Evolutionary conservation across 2,329 filamentous ascomycete species (phyloP).

Genomic region (Samsoniella hepiali): DNA sequence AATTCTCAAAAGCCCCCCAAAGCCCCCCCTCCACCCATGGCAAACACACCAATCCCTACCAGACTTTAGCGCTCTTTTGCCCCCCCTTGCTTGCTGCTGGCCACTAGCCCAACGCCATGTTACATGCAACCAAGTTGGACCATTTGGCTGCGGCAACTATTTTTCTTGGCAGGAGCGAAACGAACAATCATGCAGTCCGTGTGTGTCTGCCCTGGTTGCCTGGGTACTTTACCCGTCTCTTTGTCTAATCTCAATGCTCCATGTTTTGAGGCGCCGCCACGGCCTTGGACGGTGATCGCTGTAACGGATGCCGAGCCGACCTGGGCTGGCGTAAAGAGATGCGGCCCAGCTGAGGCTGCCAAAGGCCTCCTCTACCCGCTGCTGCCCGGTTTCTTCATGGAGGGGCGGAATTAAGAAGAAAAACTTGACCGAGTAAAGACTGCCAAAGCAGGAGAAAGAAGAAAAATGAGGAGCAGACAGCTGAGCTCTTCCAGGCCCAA

Average conservation of each 20-base stretch:
- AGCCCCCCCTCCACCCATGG: background rate
- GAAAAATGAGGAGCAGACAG: background rate
- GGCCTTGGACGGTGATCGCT: background rate
- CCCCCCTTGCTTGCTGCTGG: background rate
- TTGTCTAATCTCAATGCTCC: background rate
- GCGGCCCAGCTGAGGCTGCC: background rate
- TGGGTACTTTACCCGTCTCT: slow-evolving; percentile 9
- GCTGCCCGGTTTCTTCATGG: background rate
- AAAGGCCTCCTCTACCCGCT: slow-evolving; percentile 14
- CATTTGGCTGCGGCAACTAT: background rate
- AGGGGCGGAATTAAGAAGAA: background rate
- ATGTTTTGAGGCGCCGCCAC: background rate
- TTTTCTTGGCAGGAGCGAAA: slow-evolving; percentile 10
- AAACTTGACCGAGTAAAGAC: background rate
- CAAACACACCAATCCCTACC: background rate
- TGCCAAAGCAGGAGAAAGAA: background rate
- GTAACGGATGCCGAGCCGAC: background rate
- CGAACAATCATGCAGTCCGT: background rate
- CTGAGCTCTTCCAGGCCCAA: background rate
- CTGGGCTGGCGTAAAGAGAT: background rate
- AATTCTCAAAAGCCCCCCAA: background rate
- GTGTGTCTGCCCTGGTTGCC: background rate
- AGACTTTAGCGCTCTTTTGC: background rate
- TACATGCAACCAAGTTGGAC: background rate
- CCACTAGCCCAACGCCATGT: background rate